Base-by-base conservation (phyloP, 306 rosid species). In the Vicia villosa region DNA sequence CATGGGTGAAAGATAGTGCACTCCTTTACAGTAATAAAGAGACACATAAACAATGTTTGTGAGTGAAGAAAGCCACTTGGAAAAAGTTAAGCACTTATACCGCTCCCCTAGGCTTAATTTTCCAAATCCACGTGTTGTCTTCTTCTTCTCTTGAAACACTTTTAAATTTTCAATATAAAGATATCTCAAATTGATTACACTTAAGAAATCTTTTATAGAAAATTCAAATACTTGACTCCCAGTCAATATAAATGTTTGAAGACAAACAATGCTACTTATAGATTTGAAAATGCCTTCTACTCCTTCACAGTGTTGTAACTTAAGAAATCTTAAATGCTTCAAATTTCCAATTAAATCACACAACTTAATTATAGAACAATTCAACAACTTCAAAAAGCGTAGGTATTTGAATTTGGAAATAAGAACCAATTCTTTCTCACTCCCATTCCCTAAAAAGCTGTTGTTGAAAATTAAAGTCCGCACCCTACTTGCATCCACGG, bases 41-140 rank as follows among this genome's bases (percentile, higher is more conserved):
- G 0, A 1, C 0, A 74, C 19, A 0, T 7, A 0, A 20, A 36
- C 26, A 55, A 74, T 22, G 46, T 69, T 68, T 66, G 15, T 34
- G 32, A 68, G 59, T 5, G 42, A 79, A 2, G 16, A 45, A 69
- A 63, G n/a, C 83, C 80, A 74, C 6, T n/a, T 22, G 0, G 72
- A 12, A 59, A 62, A 5, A 12, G 37, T 8, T 37, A 37, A 7
- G 8, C 12, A 1, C 41, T 37, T 37, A 10, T 37, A 8, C 9
- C 2, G 12, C 10, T 10, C 41, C 41, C 41, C 12, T 1, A 37
- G 1, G 41, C 41, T 10, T 21, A 74, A 13, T 19, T 46, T 28
- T 11, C 69, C 65, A 5, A 63, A 6, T 20, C 73, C 64, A 17
- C 2, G 4, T 22, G 76, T 74, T 66, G 6, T 4, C 6, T 62